Evolutionary conservation across 345 rosid genomes (phyloP), one percentile per base, ranked within the genome.

Genomic region (Citrus reticulata): DNA sequence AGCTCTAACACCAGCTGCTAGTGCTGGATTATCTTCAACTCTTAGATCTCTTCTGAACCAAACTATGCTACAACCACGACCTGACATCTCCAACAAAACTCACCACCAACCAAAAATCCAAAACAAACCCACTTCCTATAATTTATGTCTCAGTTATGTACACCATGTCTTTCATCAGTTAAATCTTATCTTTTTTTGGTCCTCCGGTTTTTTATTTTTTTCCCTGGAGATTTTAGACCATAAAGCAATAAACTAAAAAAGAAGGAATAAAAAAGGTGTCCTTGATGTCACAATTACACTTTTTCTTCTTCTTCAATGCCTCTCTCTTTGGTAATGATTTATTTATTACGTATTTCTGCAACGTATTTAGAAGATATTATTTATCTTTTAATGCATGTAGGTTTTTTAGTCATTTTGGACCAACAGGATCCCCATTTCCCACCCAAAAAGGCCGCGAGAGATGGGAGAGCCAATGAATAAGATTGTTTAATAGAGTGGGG

Each of bases 31-130:
- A 81, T 95, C 98, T 86, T 95, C 98, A 2, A 93, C 93, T 81
- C 99, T 93, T 75, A 93, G 95, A 92, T 95, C 99, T 90, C 98
- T 93, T 84, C 97, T 92, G 85, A 95, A 92, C 97, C 99, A 95
- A 57, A 95, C 97, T 86, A 95, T 92, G 87, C 96, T 92, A 78
- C 98, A 86, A 29, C 90, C 88, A 84, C 97, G 90, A 78, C 92
- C 88, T 61, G 93, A 87, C 97, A 92, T 92, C 87, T 86, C 88
- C 72, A 68, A 55, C 51, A 30, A 72, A 58, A 72, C 58, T 67
- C 65, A 63, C 49, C 85, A 85, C 78, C 87, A 83, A 79, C 72
- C 78, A 75, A 71, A 75, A 78, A 27, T 30, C 70, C 27, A 39
- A 73, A 27, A 67, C 70, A 14, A 30, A 79, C 76, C 73, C 81